A percentile compares a stretch with the other conserved stretches of the same genome.
Conservation (phyloP, 1,284 basidiomycete species). For the Agaricales sp. region DNA sequence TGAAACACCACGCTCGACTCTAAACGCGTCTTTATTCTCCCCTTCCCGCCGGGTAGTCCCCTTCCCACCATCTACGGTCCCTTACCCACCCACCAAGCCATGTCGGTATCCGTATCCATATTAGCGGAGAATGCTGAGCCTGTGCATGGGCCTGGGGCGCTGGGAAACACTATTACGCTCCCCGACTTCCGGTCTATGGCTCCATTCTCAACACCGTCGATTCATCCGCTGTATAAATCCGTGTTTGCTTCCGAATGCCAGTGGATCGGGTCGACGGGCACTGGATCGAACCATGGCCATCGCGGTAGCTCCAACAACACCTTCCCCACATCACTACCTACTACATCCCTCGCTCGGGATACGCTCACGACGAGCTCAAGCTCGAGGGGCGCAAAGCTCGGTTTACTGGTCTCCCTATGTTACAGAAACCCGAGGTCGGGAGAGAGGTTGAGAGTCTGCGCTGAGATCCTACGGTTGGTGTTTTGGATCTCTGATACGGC, state of each 20-base stretch:
- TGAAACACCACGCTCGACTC: too few relatives aligned
- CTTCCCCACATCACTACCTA: not conserved
- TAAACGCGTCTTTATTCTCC: too few relatives aligned
- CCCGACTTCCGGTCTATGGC: not conserved
- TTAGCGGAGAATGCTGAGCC: too few relatives aligned
- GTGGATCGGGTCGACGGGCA: too few relatives aligned
- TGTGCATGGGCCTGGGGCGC: too few relatives aligned
- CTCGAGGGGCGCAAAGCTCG: not conserved
- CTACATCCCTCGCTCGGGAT: not conserved
- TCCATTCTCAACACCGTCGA: not conserved
- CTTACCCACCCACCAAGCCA: too few relatives aligned
- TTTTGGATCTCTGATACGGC: not conserved
- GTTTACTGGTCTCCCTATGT: not conserved
- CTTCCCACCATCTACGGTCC: too few relatives aligned
- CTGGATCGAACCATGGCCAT: too few relatives aligned
- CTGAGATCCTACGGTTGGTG: not conserved
- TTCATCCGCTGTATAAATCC: not conserved
- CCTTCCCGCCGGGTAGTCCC: too few relatives aligned
- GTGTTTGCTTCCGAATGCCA: not conserved
- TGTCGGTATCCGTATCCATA: too few relatives aligned
- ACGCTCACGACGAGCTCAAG: not conserved
- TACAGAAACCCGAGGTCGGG: not conserved
- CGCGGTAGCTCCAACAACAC: not conserved
- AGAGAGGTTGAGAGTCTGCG: not conserved
- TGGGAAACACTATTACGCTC: too few relatives aligned